Evolutionary conservation across 495 filamentous ascomycete species (phyloP).

Genomic region (Chaetomidium leptoderma): DNA sequence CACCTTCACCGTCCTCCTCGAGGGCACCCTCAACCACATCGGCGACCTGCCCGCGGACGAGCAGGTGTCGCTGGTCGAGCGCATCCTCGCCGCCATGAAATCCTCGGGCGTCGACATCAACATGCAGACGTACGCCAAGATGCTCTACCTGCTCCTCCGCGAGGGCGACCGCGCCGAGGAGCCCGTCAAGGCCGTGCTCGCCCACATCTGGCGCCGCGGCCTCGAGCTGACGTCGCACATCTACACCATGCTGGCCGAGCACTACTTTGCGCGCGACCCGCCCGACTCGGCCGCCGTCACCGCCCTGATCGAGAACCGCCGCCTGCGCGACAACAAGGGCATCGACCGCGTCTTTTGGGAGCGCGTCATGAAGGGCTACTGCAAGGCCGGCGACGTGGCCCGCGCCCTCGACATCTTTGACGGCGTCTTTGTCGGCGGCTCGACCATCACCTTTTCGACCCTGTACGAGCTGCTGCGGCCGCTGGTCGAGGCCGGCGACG

Average conservation of each 20-base stretch:
- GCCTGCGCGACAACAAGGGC: conserved; percentile 31
- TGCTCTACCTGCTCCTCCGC: conserved; percentile 58
- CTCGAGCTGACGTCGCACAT: conserved; percentile 55
- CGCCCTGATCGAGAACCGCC: conserved; percentile 46
- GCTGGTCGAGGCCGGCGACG: conserved; percentile 42
- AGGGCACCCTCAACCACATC: conserved; percentile 32
- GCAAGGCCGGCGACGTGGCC: conserved; percentile 42
- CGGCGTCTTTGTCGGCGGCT: conserved; percentile 39
- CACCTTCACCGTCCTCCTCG: conserved; percentile 44
- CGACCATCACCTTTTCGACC: conserved; percentile 40
- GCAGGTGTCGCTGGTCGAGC: conserved; percentile 31
- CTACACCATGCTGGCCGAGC: conserved; percentile 66
- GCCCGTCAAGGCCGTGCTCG: conserved; percentile 56
- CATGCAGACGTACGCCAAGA: conserved; percentile 54
- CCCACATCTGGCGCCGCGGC: conserved; percentile 51
- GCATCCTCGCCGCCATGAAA: conserved; percentile 52
- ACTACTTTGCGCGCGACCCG: conserved; percentile 56
- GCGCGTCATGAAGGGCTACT: conserved; percentile 61
- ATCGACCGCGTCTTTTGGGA: conserved; percentile 65
- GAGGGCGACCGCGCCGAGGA: conserved; percentile 37
- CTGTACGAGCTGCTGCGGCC: conserved; percentile 45
- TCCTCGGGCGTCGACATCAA: conserved; percentile 50
- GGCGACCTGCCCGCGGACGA: conserved; percentile 22
- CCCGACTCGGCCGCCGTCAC: conserved; percentile 57
- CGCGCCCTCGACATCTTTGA: conserved; percentile 51